Conservation (phyloP, 2,329 filamentous ascomycete species). For the Pseudocercospora crystallina region DNA sequence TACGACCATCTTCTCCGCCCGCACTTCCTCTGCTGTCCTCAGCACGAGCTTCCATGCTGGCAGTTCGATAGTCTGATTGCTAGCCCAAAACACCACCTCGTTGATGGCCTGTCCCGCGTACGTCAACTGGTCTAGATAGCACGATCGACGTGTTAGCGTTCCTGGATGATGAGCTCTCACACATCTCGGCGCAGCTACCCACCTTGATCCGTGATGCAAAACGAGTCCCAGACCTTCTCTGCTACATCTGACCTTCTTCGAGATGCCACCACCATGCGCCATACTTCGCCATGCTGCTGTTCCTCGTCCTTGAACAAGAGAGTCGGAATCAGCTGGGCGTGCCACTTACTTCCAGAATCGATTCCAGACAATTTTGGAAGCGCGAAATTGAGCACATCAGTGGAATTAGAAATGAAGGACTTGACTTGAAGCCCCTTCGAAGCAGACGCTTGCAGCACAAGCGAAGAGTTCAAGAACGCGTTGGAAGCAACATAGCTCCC, state of each 20-base stretch:
- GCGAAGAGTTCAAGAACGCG: conserved; percentile 24
- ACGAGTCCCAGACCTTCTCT: conserved; percentile 26
- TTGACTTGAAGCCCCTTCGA: conserved; percentile 24
- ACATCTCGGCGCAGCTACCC: too few species aligned
- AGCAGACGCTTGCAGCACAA: conserved; percentile 19
- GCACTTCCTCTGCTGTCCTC: too few species aligned
- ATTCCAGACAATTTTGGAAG: too few species aligned
- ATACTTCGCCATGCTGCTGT: conserved; percentile 29
- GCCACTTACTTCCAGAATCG: conserved; percentile 12
- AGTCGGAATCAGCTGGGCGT: conserved; percentile 30
- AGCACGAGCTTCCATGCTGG: conserved; percentile 24
- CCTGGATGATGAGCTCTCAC: too few species aligned
- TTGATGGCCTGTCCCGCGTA: conserved; percentile 32
- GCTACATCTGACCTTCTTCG: conserved; percentile 1
- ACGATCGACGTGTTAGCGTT: too few species aligned
- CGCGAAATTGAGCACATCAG: conserved; percentile 21
- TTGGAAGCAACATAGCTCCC: conserved; percentile 19
- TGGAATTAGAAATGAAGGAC: conserved; percentile 29
- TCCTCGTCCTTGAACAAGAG: conserved; percentile 30
- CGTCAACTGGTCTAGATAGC: conserved; percentile 15
- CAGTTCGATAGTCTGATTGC: conserved; percentile 24
- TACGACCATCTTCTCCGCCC: too few species aligned
- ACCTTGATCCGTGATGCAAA: conserved; percentile 25
- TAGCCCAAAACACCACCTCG: conserved; percentile 31
- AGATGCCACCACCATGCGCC: conserved; percentile 20